Evolutionary conservation across 2,329 filamentous ascomycete genomes (phyloP).

Genomic region (Sporothrix pallida): DNA sequence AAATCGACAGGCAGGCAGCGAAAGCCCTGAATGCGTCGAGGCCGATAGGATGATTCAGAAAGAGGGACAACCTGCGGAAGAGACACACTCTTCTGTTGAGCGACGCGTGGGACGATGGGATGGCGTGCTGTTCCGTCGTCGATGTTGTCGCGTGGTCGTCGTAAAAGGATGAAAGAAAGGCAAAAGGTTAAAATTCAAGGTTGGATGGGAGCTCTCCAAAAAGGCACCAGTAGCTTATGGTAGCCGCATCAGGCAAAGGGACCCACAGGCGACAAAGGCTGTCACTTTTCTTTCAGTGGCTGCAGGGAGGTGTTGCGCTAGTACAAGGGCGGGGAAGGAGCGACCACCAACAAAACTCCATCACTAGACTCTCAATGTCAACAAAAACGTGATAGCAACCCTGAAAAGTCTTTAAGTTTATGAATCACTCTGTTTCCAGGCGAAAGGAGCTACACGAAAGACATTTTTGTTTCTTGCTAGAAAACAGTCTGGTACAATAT

Average conservation of each 20-base stretch:
- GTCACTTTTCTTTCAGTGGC: background rate
- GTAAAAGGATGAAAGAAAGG: slow-evolving; percentile 12
- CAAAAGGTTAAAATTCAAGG: slow-evolving; percentile 2
- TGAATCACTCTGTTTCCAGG: too few relatives aligned
- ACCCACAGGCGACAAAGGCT: background rate
- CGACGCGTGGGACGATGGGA: slow-evolving; percentile 6
- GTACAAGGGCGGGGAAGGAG: slow-evolving; percentile 1
- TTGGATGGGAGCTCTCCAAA: background rate
- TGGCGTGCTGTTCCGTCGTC: slow-evolving; percentile 1
- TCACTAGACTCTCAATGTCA: background rate
- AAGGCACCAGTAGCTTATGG: background rate
- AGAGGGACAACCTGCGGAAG: background rate
- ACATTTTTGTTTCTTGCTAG: too few relatives aligned
- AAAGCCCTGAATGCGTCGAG: background rate
- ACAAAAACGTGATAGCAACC: too few relatives aligned
- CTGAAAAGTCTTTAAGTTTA: background rate
- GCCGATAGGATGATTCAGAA: too few relatives aligned
- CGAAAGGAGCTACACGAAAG: too few relatives aligned
- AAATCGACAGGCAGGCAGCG: background rate
- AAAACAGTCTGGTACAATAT: background rate
- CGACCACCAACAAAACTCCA: background rate
- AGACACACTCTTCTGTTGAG: background rate
- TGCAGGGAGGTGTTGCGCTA: background rate
- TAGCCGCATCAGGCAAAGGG: slow-evolving; percentile 8
- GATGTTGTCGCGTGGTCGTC: slow-evolving; percentile 25